Base-by-base conservation (phyloP, 441 rosid genomes). In the Bruguiera hainesii region DNA sequence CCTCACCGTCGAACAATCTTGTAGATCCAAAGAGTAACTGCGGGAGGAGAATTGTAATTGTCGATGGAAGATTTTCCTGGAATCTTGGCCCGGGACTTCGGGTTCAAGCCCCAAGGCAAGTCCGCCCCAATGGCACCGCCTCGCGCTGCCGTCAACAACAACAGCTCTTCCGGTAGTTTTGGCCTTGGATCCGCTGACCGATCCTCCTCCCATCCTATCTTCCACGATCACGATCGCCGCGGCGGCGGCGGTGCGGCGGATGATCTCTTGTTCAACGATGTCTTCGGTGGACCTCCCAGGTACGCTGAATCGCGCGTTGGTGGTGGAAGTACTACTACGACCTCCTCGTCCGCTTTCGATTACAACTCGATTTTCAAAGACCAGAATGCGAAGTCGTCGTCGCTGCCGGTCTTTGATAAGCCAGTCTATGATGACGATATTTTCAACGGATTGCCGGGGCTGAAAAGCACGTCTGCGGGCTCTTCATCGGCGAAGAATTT, bases 381-480 rank as follows among this genome's bases (percentile, higher is more conserved):
- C 25, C 77, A 69, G 67, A 57, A 72, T 31, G 68, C 84, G 15
- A 81, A 79, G 73, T 66, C 81, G 6, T 59, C 82, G 31, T 80
- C 90, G 64, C 23, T 79, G 72, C 96, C 98, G 62, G 84, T 83
- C 2, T 86, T 55, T 67, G 98, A 88, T 64, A 84, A 83, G 81
- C 97, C 97, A 1, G 89, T 89, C 9, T 91, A 88, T 56, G 97
- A 93, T 60, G 98, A 83, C 5, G 96, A 91, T 72, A 79, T 84
- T 15, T 89, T 84, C 56, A 85, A 86, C 59, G 89, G 93, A 30
- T 71, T 90, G 74, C 91, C 93, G 16, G 97, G 93, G 72, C 20
- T 87, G 55, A 86, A 82, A 81, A 78, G 73, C 68, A 33, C 79
- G 20, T 70, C 90, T 20, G 26, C 65, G 28, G 59, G 70, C 3